phyloP scores from a whole-genome alignment of 2,329 filamentous ascomycete species.

The Aspergillus fumigatiaffinis region DNA sequence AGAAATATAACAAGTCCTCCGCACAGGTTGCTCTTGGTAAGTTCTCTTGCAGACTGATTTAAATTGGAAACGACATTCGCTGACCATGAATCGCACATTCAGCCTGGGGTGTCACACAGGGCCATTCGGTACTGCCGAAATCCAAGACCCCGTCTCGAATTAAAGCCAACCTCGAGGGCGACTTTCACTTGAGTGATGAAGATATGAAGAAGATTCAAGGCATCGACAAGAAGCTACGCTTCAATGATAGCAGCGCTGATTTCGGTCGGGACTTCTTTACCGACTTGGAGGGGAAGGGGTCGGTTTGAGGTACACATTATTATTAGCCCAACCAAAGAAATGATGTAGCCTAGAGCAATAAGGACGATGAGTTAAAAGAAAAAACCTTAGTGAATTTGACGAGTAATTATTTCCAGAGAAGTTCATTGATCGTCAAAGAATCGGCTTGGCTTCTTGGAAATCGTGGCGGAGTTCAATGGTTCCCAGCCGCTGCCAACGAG shows the following conservation, averaged over 20 bases:
- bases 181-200: slow-evolving; percentile 56
- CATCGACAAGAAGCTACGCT: slow-evolving; percentile 59
- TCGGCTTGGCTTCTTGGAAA: not conserved
- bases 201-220: slow-evolving; percentile 55
- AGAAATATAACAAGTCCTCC: slow-evolving; percentile 49
- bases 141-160: slow-evolving; percentile 45
- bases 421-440: not conserved
- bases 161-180: slow-evolving; percentile 42
- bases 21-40: slow-evolving; percentile 50
- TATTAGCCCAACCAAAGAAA: not conserved
- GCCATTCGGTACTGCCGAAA: slow-evolving; percentile 53
- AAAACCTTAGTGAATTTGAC: not conserved
- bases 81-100: not conserved
- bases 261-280: slow-evolving; percentile 58
- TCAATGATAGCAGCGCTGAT: slow-evolving; percentile 55
- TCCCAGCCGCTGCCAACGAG: not conserved
- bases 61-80: not conserved
- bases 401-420: not conserved
- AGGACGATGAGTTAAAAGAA: not conserved
- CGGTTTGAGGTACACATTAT: not conserved
- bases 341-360: not conserved
- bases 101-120: slow-evolving; percentile 53
- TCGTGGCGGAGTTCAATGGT: not conserved
- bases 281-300: slow-evolving; percentile 54
- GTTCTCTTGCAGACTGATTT: slow-evolving; percentile 2